Base-by-base conservation (phyloP, 495 filamentous ascomycete genomes). In the Cudoniella acicularis region DNA sequence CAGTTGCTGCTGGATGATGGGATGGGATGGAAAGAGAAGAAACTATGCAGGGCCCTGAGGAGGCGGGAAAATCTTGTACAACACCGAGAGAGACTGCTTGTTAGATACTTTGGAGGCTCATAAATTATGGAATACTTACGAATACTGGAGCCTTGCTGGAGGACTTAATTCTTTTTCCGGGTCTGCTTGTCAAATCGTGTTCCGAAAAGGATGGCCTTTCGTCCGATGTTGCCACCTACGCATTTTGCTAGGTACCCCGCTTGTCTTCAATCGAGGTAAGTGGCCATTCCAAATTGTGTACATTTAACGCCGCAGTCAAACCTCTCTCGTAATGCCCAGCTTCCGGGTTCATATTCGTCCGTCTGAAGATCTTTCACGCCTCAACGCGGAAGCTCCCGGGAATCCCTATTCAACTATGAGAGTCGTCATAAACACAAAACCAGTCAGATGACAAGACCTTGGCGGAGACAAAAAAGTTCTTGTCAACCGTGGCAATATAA, bases 1-100 rank as follows among this genome's bases (percentile, higher is more conserved):
- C 81, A 93, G 69, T 69, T 96, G 18, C 78, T 97, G 26, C 67
- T 95, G 59, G 79, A 65, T 46, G 55, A 63, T 16, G 36, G 52
- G 1, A 20, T 68, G 53, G 59, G 59, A 23, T 69, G 66, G 66
- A 64, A 62, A 46, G 66, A 66, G 30, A 52, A 60, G 57, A 66
- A 64, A 26, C 53, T 69, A 1, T 59, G 56, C 36, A 57, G 53
- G 22, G 58, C 63, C 9, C 41, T 69, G 52, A 52, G 61, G 48
- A 61, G 51, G 56, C 58, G 66, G 42, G 56, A 53, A 11, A 66
- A 64, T 55, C 56, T 69, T 30, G 64, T 62, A 47, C 43, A 41
- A 30, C 66, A 69, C 57, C 27, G 60, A n/a, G 60, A 66, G 42
- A 59, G 66, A 57, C 40, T 69, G 36, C 59, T 64, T 59, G 60